Base-by-base conservation (phyloP, 148 eudicot genomes). In the Diospyros lotus region DNA sequence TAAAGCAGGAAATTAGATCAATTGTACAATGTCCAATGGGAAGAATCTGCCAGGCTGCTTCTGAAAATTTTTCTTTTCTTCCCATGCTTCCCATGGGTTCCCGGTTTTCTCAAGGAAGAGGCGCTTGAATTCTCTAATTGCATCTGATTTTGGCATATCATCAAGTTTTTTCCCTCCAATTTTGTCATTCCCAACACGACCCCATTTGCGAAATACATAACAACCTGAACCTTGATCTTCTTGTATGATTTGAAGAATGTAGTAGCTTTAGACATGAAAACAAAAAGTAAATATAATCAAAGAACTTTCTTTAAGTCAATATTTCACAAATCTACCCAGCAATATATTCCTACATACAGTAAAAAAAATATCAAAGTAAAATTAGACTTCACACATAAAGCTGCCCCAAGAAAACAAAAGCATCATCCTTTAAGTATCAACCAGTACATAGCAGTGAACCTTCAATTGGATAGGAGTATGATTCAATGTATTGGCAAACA, bases 181-280 rank as follows among this genome's bases (percentile, higher is more conserved):
- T 76, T 87, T 92, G 14, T 89, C 87, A 73, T 82, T 88, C 70
- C 99, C 99, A 76, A 93, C 97, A 65, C 98, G 91, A 55, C 99
- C 99, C 99, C 99, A 96, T 80, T 96, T 96, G 40, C 99, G 94
- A 70, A 93, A 96, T 9, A 96, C 93, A 80, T 87, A 82, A 80
- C 99, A 96, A n/a, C 79, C 88, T 73, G 84, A 80, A 42, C 99
- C 88, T 80, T 89, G 91, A 73, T 96, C 99, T 42, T 96, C 99
- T 87, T 96, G 80, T 74, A 96, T 93, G 72, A 96, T 85, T 82
- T 96, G 99, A 84, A 96, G 99, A 82, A 96, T 87, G 76, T 96
- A 93, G 80, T 89, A 96, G 77, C 99, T 96, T 84, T 87, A 84
- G 39, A 79, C 6, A 74, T 58, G 66, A 79, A 48, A 73, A 64